Evolutionary conservation across 2,329 filamentous ascomycete genomes (phyloP).

Genomic region (Aspergillus versicolor): DNA sequence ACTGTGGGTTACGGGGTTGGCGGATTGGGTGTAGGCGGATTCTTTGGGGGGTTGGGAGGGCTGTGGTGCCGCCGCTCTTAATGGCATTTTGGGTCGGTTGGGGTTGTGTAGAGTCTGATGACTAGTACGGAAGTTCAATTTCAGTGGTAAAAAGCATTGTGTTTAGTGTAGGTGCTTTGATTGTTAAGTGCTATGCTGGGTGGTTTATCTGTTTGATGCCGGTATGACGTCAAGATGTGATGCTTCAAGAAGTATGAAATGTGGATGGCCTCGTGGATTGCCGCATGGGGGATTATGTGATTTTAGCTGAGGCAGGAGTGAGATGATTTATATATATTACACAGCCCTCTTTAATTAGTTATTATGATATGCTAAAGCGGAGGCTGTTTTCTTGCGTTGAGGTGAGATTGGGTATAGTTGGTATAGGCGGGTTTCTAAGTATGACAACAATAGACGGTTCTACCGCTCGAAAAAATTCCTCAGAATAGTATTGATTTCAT

Average conservation of each 20-base stretch:
- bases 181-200: background rate
- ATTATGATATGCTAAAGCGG: background rate
- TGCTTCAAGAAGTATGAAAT: background rate
- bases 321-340: background rate
- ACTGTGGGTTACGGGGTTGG: slow-evolving; percentile 34
- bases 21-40: slow-evolving; percentile 31
- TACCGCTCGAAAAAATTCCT: slow-evolving; percentile 15
- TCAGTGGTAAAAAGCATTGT: background rate
- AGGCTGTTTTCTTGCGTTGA: background rate
- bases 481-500: slow-evolving; percentile 24
- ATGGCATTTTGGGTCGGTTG: slow-evolving; percentile 19
- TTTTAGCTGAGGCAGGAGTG: background rate
- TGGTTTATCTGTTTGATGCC: slow-evolving; percentile 5
- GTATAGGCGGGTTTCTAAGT: background rate
- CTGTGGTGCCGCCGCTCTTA: slow-evolving; percentile 19
- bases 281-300: background rate
- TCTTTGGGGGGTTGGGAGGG: slow-evolving; percentile 36
- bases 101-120: background rate
- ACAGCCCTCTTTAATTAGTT: background rate
- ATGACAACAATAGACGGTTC: background rate
- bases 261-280: background rate
- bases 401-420: background rate
- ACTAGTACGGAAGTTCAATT: background rate
- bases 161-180: background rate
- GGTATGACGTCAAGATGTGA: slow-evolving; percentile 13